Conservation (phyloP, 805 yeast genomes). For the Zygoascus tannicola region DNA sequence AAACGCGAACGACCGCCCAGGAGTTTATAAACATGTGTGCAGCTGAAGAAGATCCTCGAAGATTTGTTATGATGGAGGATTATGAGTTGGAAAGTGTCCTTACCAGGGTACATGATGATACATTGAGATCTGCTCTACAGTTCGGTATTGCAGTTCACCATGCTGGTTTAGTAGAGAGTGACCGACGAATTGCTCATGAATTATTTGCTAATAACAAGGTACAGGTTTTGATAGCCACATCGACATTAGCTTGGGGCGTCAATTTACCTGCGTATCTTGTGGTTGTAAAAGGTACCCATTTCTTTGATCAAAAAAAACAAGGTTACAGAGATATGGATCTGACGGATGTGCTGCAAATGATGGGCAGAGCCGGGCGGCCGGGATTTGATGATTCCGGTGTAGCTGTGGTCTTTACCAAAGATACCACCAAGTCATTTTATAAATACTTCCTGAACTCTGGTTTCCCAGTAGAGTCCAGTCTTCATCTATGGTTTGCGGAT, state of each 20-base stretch:
- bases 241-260: conserved; percentile 85
- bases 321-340: conserved; percentile 73
- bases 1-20: conserved; percentile 69
- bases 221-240: conserved; percentile 66
- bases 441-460: conserved; percentile 72
- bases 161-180: conserved; percentile 71
- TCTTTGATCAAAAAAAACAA: conserved; percentile 49
- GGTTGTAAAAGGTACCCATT: conserved; percentile 65
- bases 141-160: conserved; percentile 78
- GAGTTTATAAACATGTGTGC: conserved; percentile 75
- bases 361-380: conserved; percentile 82
- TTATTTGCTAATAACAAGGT: conserved; percentile 61
- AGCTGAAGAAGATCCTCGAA: conserved; percentile 63
- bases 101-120: conserved; percentile 66
- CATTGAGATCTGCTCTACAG: conserved; percentile 61
- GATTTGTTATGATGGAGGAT: conserved; percentile 60
- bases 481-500: conserved; percentile 67
- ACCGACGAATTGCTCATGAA: conserved; percentile 60
- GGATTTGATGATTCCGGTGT: conserved; percentile 72
- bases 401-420: conserved; percentile 68
- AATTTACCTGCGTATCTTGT: conserved; percentile 75
- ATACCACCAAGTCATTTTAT: conserved; percentile 63
- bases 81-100: conserved; percentile 45
- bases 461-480: conserved; percentile 73
- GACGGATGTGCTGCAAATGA: conserved; percentile 74